phyloP scores from a whole-genome alignment of 163 green algal species.

The Trebouxiophyceae sp. region DNA sequence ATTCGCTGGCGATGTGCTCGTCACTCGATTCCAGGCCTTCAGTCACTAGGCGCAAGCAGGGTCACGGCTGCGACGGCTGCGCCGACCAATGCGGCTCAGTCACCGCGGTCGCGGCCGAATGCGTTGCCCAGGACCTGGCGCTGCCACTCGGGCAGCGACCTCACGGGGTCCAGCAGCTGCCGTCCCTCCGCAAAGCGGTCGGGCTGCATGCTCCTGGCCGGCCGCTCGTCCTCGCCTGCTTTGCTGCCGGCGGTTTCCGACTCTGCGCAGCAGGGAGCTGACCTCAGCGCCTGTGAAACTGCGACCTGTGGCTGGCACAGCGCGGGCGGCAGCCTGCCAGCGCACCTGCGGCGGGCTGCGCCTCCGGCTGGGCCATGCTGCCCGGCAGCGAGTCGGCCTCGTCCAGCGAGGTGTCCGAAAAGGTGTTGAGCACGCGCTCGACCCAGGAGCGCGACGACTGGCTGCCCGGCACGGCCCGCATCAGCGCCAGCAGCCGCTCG shows the following conservation, averaged over 20 bases:
- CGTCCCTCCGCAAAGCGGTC: neutral
- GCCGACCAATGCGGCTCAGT: too few species aligned
- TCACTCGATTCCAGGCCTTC: too few species aligned
- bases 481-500: constrained; percentile 27
- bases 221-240: too few species aligned
- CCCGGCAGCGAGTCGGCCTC: neutral
- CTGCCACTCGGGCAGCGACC: constrained; percentile 95
- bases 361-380: neutral
- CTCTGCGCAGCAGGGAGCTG: too few species aligned
- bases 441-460: constrained; percentile 14
- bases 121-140: constrained; percentile 18
- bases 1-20: too few species aligned
- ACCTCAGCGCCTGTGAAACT: neutral
- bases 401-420: too few species aligned
- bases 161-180: constrained; percentile 69
- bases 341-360: neutral
- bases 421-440: constrained; percentile 8
- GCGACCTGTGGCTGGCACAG: neutral
- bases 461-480: constrained; percentile 19
- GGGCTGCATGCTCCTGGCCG: neutral
- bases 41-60: too few species aligned
- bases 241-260: too few species aligned
- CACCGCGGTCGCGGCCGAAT: too few species aligned
- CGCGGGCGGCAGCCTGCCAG: neutral
- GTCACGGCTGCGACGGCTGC: too few species aligned